phyloP scores from a whole-genome alignment of 768 basidiomycete species.

The Phlebiopsis flavidoalba region DNA sequence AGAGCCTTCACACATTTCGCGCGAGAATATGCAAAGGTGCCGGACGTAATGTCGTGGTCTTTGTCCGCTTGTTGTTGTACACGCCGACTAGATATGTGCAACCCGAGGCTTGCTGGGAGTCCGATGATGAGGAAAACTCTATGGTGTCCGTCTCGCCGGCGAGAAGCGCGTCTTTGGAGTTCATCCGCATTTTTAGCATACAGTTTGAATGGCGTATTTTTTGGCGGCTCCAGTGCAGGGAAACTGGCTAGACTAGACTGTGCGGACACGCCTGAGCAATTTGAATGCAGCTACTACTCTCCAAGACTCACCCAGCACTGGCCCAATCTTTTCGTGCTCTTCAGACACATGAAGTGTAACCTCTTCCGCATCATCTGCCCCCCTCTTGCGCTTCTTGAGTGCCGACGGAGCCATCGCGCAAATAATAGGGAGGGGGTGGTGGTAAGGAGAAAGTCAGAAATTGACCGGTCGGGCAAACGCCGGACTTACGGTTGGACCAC shows the following conservation, averaged over 20 bases:
- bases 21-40: constrained; percentile 64
- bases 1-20: constrained; percentile 81
- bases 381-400: constrained; percentile 45
- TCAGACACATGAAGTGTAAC: constrained; percentile 33
- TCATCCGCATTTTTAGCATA: constrained; percentile 39
- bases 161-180: constrained; percentile 1
- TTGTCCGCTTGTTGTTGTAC: constrained; percentile 67
- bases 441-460: neutral
- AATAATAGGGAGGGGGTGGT: neutral
- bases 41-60: constrained; percentile 63
- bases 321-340: constrained; percentile 36
- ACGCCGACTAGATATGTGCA: constrained; percentile 80
- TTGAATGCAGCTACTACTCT: neutral
- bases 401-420: constrained; percentile 1
- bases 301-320: constrained; percentile 43
- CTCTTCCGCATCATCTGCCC: constrained; percentile 27
- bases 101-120: constrained; percentile 45
- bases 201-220: constrained; percentile 55
- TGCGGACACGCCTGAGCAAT: neutral
- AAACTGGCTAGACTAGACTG: constrained; percentile 51
- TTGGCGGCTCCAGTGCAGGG: constrained; percentile 57
- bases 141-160: constrained; percentile 76
- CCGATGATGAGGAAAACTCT: constrained; percentile 71
- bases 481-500: neutral
- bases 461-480: neutral